Conservation (phyloP, 1,284 basidiomycete species). For the Naganishia liquefaciens region DNA sequence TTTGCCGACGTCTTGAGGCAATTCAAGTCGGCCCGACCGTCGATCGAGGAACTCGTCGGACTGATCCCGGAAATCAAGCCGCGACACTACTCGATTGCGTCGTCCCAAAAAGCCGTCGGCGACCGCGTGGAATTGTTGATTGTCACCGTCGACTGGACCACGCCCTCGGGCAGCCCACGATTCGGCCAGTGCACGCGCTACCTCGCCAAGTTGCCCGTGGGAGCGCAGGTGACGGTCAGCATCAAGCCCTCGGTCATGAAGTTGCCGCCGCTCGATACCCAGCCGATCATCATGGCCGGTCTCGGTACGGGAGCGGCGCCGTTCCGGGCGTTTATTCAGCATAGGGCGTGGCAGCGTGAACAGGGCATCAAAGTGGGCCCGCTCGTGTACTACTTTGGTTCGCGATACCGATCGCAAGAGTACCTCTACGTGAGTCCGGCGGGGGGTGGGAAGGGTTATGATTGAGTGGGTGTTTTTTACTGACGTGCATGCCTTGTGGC, state of each 20-base stretch:
- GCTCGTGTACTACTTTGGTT: slow-evolving; percentile 97
- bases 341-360: slow-evolving; percentile 78
- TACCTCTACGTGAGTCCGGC: slow-evolving; percentile 81
- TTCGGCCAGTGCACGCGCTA: slow-evolving; percentile 98
- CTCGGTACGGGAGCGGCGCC: slow-evolving; percentile 95
- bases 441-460: not conserved
- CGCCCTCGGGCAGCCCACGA: slow-evolving; percentile 72
- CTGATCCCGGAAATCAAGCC: slow-evolving; percentile 93
- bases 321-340: slow-evolving; percentile 97
- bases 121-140: slow-evolving; percentile 91
- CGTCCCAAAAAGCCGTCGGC: slow-evolving; percentile 89
- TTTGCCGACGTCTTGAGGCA: slow-evolving; percentile 84
- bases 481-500: no score
- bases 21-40: slow-evolving; percentile 78
- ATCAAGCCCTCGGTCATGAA: slow-evolving; percentile 99
- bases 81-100: slow-evolving; percentile 97
- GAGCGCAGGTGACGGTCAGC: slow-evolving; percentile 93
- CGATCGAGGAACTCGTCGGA: slow-evolving; percentile 80
- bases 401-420: slow-evolving; percentile 89
- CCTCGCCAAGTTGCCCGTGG: slow-evolving; percentile 76
- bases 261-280: slow-evolving; percentile 77
- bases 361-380: slow-evolving; percentile 83
- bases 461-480: no score
- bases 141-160: slow-evolving; percentile 93
- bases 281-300: slow-evolving; percentile 98